Conservation (phyloP, 169 alveolate genomes). For the Condylostoma magnum region DNA sequence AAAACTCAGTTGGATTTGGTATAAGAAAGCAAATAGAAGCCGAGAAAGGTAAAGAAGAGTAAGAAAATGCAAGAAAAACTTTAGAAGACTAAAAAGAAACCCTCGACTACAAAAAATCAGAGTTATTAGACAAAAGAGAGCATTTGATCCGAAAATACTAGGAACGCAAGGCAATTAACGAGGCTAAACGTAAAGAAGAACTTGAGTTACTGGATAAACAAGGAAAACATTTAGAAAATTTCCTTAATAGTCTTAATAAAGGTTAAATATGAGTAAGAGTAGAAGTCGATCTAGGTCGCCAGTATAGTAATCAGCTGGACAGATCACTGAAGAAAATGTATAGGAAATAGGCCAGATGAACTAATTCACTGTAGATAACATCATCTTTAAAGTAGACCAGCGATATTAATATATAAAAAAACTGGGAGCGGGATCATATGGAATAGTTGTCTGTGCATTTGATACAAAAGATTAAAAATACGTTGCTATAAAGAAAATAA, state of each 20-base stretch:
- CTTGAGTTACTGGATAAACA: slow-evolving; percentile 67
- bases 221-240: slow-evolving; percentile 66
- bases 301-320: no score
- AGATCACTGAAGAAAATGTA: no score
- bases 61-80: slow-evolving; percentile 54
- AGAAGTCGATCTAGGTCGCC: no score
- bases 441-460: not conserved
- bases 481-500: slow-evolving; percentile 14
- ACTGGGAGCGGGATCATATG: not conserved
- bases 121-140: slow-evolving; percentile 56
- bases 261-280: no score
- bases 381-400: not conserved
- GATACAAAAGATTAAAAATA: not conserved
- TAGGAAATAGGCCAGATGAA: no score
- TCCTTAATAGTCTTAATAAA: slow-evolving; percentile 45
- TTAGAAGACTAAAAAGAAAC: slow-evolving; percentile 50
- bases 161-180: slow-evolving; percentile 71
- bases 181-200: slow-evolving; percentile 65
- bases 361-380: no score
- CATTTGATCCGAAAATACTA: slow-evolving; percentile 66
- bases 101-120: slow-evolving; percentile 55
- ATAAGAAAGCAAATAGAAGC: slow-evolving; percentile 78
- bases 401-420: not conserved
- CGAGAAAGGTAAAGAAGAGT: slow-evolving; percentile 74
- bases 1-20: slow-evolving; percentile 76